Base-by-base conservation (phyloP, 2,329 filamentous ascomycete genomes). In the Microdochium bolleyi region DNA sequence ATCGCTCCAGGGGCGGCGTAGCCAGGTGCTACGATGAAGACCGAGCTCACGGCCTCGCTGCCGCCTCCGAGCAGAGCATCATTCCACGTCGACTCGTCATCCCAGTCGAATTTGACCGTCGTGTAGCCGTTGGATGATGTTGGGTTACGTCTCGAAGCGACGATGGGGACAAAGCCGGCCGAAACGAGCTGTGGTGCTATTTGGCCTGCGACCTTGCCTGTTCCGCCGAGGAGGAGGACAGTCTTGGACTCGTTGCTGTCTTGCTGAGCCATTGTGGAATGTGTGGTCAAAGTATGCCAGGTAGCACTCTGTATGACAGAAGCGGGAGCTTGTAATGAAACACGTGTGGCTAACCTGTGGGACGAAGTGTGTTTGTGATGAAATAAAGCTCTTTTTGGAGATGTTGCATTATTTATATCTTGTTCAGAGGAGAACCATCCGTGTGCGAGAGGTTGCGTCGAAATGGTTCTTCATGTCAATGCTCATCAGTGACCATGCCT, bases 41-140 rank as follows among this genome's bases (percentile, higher is more conserved):
- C 58, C 1, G 73, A 63, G 0, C 54, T 57, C 46, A 77, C 67
- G 14, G 48, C 13, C 21, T 24, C 44, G 10, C 55, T 55, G 21
- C 53, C 51, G 16, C 51, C 52, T n/a, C 49, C 48, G 16, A 24
- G 37, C 3, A 56, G 51, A 10, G 53, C 55, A 72, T 74, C 1
- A 67, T 67, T 50, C 62, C 67, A 78, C 0, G 74, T 78, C 19
- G 58, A 52, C 30, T 62, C 52, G 55, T 78, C 68, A 32, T 64
- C 38, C 74, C 73, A 78, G 64, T 79, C 70, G 51, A 79, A 77
- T 9, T 64, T 62, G 24, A 70, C 64, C 50, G 57, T 58, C 21
- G 56, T 53, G 41, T 56, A 49, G 22, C 52, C 53, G 19, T 49
- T 41, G 11, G 60, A 51, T 5, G 24, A 44, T 11, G 55, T 53